A percentile compares a stretch with the other conserved stretches of the same genome.
These are phyloP conservation scores for Amanita fuliginea DNA, from an alignment of 768 basidiomycete genomes.

Conservation along the genomic window DNA sequence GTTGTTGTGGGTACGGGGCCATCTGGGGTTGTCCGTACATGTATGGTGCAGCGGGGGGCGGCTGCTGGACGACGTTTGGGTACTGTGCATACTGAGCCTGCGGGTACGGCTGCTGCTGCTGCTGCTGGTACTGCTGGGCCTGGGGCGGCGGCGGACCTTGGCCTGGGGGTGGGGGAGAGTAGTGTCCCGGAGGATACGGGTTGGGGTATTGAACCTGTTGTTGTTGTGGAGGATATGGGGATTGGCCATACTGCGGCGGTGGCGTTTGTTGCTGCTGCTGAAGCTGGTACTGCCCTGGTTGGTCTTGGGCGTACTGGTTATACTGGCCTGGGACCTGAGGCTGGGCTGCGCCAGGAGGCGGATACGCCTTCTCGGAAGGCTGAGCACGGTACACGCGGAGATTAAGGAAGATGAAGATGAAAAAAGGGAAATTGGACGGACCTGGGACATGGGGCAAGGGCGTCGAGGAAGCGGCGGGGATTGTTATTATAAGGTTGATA, in stretches of 20 bases:
- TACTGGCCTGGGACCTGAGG: conserved; percentile 2
- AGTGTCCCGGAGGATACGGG: background rate
- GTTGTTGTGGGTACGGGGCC: background rate
- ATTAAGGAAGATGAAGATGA: too few species aligned
- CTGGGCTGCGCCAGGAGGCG: background rate
- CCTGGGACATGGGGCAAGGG: background rate
- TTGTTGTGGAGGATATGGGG: background rate
- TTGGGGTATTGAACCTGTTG: background rate
- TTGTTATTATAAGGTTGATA: background rate
- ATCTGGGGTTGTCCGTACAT: background rate
- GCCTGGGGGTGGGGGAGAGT: background rate
- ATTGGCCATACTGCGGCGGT: background rate
- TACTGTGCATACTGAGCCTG: background rate
- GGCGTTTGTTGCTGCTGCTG: background rate
- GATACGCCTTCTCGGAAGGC: background rate
- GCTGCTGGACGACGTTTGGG: background rate
- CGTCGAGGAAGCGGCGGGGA: too few species aligned
- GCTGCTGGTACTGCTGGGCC: too few species aligned
- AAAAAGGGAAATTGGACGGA: background rate
- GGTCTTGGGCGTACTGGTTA: background rate
- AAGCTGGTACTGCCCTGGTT: background rate
- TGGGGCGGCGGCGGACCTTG: background rate
- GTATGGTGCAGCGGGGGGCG: background rate
- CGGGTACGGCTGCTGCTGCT: background rate
- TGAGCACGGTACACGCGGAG: too few species aligned